These are phyloP conservation scores for Biscogniauxia mediterranea DNA, from an alignment of 2,329 filamentous ascomycete genomes.

Conservation along the genomic window DNA sequence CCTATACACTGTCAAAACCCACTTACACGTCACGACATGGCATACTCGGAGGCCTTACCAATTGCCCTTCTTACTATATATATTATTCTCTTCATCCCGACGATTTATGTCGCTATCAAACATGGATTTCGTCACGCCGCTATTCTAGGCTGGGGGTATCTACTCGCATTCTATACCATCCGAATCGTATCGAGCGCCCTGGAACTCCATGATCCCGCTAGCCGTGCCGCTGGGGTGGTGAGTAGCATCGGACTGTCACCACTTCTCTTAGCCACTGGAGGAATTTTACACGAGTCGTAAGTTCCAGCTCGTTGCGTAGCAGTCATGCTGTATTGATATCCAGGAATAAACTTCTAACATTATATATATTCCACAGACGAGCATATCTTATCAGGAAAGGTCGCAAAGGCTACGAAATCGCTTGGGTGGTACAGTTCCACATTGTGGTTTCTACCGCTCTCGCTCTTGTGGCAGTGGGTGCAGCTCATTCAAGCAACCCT, in stretches of 20 bases:
- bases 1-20: too few species aligned
- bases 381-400: conserved; percentile 17
- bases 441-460: conserved; percentile 23
- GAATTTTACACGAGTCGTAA: conserved; percentile 38
- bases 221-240: conserved; percentile 33
- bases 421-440: conserved; percentile 23
- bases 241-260: conserved; percentile 39
- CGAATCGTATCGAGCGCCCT: conserved; percentile 36
- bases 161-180: conserved; percentile 37
- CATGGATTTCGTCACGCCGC: conserved; percentile 35
- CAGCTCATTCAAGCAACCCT: conserved; percentile 13
- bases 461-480: conserved; percentile 25
- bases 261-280: conserved; percentile 30
- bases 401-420: conserved; percentile 9
- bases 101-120: conserved; percentile 30
- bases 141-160: conserved; percentile 39
- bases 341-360: too few species aligned
- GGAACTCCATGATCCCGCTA: conserved; percentile 23
- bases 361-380: conserved; percentile 13
- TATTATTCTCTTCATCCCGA: conserved; percentile 29
- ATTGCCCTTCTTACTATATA: conserved; percentile 37
- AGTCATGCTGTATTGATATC: too few species aligned
- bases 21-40: conserved; percentile 4
- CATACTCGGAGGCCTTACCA: conserved; percentile 12
- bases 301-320: conserved; percentile 8